Percentiles rank a stretch among this genome's conserved stretches.
phyloP scores from a whole-genome alignment of 306 rosid species.

The Quercus aquifolioides region DNA sequence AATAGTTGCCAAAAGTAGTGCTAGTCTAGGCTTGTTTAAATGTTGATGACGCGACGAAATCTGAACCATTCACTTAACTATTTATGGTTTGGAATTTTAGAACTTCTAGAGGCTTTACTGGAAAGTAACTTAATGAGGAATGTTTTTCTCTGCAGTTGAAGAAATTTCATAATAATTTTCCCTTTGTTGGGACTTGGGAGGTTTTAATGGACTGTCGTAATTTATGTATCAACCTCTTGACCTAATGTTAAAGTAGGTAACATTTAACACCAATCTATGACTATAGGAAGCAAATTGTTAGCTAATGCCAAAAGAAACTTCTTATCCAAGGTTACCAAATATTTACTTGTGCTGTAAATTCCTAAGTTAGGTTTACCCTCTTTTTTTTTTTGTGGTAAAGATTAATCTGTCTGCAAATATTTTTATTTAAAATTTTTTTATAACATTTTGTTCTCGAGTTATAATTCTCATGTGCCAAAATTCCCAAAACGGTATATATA shows the following conservation, averaged over 20 bases:
- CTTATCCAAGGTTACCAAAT: neutral
- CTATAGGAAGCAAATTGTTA: neutral
- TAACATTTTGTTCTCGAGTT: neutral
- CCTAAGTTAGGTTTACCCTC: neutral
- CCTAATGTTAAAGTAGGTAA: neutral
- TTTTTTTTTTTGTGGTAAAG: too few relatives aligned
- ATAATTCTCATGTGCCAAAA: neutral
- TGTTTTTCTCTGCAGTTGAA: neutral
- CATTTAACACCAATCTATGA: neutral
- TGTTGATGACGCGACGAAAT: too few relatives aligned
- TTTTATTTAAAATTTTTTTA: neutral
- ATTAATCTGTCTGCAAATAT: neutral
- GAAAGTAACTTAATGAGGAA: neutral
- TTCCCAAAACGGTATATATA: neutral
- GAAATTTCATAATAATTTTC: neutral
- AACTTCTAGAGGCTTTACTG: neutral
- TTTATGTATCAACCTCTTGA: neutral
- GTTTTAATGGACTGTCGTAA: neutral
- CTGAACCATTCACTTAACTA: too few relatives aligned
- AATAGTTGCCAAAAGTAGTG: too few relatives aligned
- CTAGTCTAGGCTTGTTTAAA: too few relatives aligned
- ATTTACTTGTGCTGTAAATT: neutral
- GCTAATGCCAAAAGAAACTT: neutral
- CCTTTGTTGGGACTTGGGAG: neutral
- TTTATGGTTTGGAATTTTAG: too few relatives aligned